phyloP scores from a whole-genome alignment of 73 alveolate species.

The Symbiodinium natans region DNA sequence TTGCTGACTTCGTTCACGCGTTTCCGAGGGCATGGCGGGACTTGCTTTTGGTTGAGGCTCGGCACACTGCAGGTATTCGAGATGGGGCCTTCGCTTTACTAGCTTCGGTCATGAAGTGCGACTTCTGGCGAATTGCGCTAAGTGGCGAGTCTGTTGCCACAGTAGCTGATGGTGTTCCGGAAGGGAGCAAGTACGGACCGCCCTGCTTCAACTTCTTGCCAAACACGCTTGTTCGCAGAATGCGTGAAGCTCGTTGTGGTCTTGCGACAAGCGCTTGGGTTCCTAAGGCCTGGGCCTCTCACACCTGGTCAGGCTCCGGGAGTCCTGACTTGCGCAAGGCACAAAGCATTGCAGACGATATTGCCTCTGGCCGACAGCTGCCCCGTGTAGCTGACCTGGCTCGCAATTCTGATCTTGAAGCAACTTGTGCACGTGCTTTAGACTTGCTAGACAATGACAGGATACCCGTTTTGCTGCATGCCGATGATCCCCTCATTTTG shows the following conservation, averaged over 20 bases:
- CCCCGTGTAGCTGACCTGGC: not conserved
- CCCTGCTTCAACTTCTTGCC: slow-evolving; percentile 8
- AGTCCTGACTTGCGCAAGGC: not conserved
- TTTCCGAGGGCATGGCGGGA: slow-evolving; percentile 7
- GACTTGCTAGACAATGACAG: not conserved
- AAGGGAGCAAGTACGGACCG: slow-evolving; percentile 1
- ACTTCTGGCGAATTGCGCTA: not conserved
- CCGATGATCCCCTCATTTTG: not conserved
- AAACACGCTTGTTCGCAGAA: not conserved
- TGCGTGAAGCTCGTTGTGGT: not conserved
- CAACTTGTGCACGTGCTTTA: slow-evolving; percentile 12
- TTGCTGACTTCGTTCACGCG: slow-evolving; percentile 27
- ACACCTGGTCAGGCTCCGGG: not conserved
- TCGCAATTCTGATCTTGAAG: not conserved
- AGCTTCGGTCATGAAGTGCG: not conserved
- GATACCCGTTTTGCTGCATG: not conserved
- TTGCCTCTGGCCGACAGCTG: not conserved
- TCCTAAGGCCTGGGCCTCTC: not conserved
- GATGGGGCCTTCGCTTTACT: slow-evolving; percentile 17
- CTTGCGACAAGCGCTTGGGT: not conserved
- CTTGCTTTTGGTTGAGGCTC: not conserved
- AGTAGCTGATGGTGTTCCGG: not conserved
- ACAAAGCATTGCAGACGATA: not conserved
- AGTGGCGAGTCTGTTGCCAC: not conserved
- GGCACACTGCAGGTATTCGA: not conserved